A percentile compares a stretch with the other conserved stretches of the same genome.
These are phyloP conservation scores for Sutorius eximius DNA, from an alignment of 1,284 basidiomycete genomes.

Conservation along the genomic window DNA sequence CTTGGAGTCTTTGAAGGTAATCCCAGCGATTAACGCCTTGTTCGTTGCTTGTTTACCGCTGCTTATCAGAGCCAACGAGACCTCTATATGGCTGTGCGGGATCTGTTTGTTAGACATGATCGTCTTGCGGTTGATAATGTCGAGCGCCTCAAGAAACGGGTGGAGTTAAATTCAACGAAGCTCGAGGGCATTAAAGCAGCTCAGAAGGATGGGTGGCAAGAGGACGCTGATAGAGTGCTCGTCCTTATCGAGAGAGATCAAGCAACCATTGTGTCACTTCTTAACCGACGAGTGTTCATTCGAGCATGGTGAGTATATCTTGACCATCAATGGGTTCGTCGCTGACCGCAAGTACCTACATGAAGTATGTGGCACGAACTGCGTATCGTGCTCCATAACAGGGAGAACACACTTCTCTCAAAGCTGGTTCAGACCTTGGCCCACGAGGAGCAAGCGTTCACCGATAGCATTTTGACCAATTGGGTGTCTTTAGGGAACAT, in stretches of 20 bases:
- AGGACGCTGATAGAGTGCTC: constrained; percentile 75
- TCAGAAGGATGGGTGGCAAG: constrained; percentile 79
- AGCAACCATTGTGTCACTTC: constrained; percentile 63
- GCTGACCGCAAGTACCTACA: constrained; percentile 2
- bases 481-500: constrained; percentile 74
- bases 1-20: constrained; percentile 73
- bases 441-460: constrained; percentile 67
- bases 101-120: constrained; percentile 82
- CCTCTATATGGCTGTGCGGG: constrained; percentile 81
- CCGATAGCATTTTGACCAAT: constrained; percentile 59
- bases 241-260: constrained; percentile 75
- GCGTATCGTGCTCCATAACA: constrained; percentile 82
- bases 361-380: constrained; percentile 89
- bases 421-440: constrained; percentile 71
- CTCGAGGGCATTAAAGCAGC: constrained; percentile 68
- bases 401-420: constrained; percentile 81
- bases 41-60: constrained; percentile 11
- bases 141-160: constrained; percentile 81
- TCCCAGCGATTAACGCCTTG: background rate
- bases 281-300: constrained; percentile 79
- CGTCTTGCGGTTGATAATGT: constrained; percentile 82
- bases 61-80: constrained; percentile 74
- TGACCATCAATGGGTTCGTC: background rate
- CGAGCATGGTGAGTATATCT: constrained; percentile 65
- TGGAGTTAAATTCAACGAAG: constrained; percentile 73